These are phyloP conservation scores for Xylariaceae sp. DNA, from an alignment of 2,329 filamentous ascomycete genomes.

Conservation along the genomic window DNA sequence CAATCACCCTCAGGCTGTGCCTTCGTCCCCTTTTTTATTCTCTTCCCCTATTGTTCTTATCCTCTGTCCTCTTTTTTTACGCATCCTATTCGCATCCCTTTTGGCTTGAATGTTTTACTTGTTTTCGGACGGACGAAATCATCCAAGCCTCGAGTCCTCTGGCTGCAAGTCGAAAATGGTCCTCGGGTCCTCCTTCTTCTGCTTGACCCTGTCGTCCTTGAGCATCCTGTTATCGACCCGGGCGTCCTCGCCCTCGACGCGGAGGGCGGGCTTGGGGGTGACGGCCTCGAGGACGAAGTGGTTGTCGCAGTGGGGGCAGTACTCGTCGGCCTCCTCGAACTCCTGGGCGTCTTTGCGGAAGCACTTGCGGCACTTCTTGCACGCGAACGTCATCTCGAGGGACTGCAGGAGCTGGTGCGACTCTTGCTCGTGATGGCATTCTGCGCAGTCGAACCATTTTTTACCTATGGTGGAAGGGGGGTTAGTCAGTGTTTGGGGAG, in stretches of 20 bases:
- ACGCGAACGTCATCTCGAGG: constrained; percentile 88
- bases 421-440: constrained; percentile 84
- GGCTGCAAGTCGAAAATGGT: constrained; percentile 73
- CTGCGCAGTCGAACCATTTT: constrained; percentile 98
- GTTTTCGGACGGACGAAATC: constrained; percentile 18
- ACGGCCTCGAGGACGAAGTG: constrained; percentile 91
- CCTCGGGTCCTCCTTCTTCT: constrained; percentile 45
- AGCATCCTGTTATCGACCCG: constrained; percentile 85
- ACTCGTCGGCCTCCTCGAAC: constrained; percentile 96
- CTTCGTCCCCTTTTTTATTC: constrained; percentile 1
- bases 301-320: constrained; percentile 98
- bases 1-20: constrained; percentile 1
- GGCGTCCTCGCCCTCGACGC: constrained; percentile 87
- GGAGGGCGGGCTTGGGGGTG: constrained; percentile 73
- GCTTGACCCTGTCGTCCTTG: constrained; percentile 74
- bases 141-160: constrained; percentile 72
- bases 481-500: no score
- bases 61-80: neutral
- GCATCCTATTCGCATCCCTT: neutral
- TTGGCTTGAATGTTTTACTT: neutral
- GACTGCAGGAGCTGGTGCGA: constrained; percentile 69
- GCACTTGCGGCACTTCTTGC: constrained; percentile 98
- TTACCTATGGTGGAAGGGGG: no score
- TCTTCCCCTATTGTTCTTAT: neutral
- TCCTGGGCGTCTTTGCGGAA: constrained; percentile 91